A percentile compares a stretch with the other conserved stretches of the same genome.
Evolutionary conservation across 352 stramenopile genomes (phyloP).

Genomic region (Phytophthora tubulina): DNA sequence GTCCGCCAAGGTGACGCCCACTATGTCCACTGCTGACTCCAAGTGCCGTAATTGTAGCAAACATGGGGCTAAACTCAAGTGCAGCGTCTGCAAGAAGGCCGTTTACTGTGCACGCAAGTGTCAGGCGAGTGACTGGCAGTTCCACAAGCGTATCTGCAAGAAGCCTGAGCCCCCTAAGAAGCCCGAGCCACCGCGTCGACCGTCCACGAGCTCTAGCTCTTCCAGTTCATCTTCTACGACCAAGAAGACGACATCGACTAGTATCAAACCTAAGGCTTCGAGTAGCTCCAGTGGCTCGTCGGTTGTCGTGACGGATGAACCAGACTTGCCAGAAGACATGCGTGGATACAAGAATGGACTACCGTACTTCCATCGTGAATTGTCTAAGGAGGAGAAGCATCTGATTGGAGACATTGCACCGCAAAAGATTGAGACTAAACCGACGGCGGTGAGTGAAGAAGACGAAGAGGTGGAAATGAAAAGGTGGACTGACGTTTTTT

Average conservation of each 20-base stretch:
- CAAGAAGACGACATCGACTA: constrained; percentile 12
- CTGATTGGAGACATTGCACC: constrained; percentile 97
- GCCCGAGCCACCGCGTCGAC: constrained; percentile 40
- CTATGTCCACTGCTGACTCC: constrained; percentile 8
- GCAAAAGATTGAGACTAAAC: constrained; percentile 78
- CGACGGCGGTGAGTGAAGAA: constrained; percentile 33
- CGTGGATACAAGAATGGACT: constrained; percentile 88
- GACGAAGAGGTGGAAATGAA: background rate
- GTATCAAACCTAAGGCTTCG: constrained; percentile 23
- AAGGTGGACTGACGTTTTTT: background rate
- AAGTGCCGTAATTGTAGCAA: constrained; percentile 87
- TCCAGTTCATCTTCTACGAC: constrained; percentile 15
- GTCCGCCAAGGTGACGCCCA: constrained; percentile 8
- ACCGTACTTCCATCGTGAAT: constrained; percentile 98
- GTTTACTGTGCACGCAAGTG: constrained; percentile 84
- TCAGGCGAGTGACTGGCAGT: constrained; percentile 86
- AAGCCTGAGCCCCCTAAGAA: constrained; percentile 77
- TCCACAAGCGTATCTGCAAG: constrained; percentile 91
- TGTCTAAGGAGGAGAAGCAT: constrained; percentile 95
- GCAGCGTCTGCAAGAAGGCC: constrained; percentile 88
- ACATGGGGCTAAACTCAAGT: constrained; percentile 83
- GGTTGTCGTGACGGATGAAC: constrained; percentile 75
- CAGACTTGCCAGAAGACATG: constrained; percentile 67
- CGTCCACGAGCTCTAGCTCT: constrained; percentile 21
- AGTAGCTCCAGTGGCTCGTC: constrained; percentile 30